Evolutionary conservation across 139 green algal genomes (phyloP), one percentile per base, ranked within the genome.

Genomic region (Yamagishiella unicocca): DNA sequence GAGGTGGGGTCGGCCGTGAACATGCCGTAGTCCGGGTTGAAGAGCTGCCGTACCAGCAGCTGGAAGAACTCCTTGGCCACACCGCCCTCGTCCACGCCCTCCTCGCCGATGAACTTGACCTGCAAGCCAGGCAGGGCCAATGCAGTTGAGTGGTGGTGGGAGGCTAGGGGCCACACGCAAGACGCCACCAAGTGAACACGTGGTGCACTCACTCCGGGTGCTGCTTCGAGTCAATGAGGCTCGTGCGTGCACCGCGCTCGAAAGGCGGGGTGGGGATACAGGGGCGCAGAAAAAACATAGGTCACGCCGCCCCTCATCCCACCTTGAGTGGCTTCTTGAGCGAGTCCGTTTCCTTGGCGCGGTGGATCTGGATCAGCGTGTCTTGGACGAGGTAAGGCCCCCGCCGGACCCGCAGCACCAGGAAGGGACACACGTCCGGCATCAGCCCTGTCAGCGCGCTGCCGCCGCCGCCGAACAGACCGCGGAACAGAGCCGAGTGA

Each of bases 61-160:
- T 97, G 94, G 93, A 98, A 98, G 71, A 98, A 98, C 92, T 98
- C 96, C 89, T 98, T 98, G 75, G 94, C 87, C 50, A 97, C 91
- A 1, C 96, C 96, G 4, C 96, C 96, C 88, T 98, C 96, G 82
- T 98, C 96, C 25, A 98, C 94, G 8, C 95, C 96, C 85, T 98
- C 95, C 90, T 99, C 96, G 9, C 94, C 95, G 37, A 97, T 87
- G 83, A 98, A 98, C 75, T 95, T 88, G 35, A 96, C 92, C 72
- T 80, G 27, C 38, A 33, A 17, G 38, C 10, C 4, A 3, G 38
- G 10, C 29, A 40, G 62, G 38, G 22, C 10, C 4, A 27, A 71
- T 40, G 62, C 1, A 40, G 58, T n/a, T n/a, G n/a, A n/a, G n/a
- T n/a, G n/a, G n/a, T n/a, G n/a, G n/a, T n/a, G n/a, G n/a, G n/a